phyloP scores from a whole-genome alignment of 495 filamentous ascomycete genomes.

The Penicillium simplicissimum region DNA sequence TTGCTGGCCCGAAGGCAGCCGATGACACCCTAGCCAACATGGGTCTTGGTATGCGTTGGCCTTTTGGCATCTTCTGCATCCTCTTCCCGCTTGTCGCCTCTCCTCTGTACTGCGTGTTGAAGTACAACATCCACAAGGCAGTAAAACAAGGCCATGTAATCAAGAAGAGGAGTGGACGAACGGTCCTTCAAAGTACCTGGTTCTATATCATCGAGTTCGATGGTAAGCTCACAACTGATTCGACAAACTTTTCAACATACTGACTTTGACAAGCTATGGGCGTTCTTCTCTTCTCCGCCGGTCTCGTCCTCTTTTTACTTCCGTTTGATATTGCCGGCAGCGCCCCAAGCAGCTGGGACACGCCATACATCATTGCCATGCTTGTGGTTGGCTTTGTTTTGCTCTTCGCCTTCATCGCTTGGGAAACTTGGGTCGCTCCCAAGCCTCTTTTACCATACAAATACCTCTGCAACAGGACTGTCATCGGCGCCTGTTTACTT shows the following conservation, averaged over 20 bases:
- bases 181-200: slow-evolving; percentile 38
- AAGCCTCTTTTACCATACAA: slow-evolving; percentile 53
- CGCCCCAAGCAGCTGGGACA: slow-evolving; percentile 45
- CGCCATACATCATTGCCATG: slow-evolving; percentile 53
- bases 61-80: slow-evolving; percentile 58
- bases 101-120: slow-evolving; percentile 50
- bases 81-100: slow-evolving; percentile 53
- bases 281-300: slow-evolving; percentile 55
- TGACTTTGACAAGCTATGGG: slow-evolving; percentile 40
- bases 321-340: slow-evolving; percentile 53
- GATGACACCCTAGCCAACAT: slow-evolving; percentile 39
- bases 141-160: slow-evolving; percentile 35
- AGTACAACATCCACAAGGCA: slow-evolving; percentile 55
- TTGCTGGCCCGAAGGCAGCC: slow-evolving; percentile 32
- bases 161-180: slow-evolving; percentile 39
- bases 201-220: slow-evolving; percentile 60
- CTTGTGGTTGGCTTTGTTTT: slow-evolving; percentile 55
- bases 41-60: slow-evolving; percentile 57
- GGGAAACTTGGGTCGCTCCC: slow-evolving; percentile 55
- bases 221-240: slow-evolving; percentile 23
- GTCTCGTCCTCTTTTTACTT: slow-evolving; percentile 59
- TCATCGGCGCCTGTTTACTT: slow-evolving; percentile 59
- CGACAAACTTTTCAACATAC: not conserved
- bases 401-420: slow-evolving; percentile 54
- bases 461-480: slow-evolving; percentile 59